Evolutionary conservation across 768 basidiomycete species (phyloP).

Genomic region (Rhodotorula kratochvilovae): DNA sequence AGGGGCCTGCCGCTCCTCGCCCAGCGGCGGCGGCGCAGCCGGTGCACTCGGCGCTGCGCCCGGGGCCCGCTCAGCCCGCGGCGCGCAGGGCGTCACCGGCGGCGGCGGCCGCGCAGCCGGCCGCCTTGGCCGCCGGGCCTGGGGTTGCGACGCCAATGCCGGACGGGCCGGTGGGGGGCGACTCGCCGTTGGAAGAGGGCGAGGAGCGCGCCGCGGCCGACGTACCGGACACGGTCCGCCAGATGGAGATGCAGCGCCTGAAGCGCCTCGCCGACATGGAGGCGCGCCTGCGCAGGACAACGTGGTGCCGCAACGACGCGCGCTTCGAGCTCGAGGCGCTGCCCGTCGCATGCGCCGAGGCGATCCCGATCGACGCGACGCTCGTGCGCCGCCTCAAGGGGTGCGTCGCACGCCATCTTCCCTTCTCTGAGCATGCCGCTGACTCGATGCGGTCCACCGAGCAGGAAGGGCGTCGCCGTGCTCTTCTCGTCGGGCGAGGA

Average conservation of each 20-base stretch:
- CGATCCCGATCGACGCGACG: constrained; percentile 9
- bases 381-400: constrained; percentile 8
- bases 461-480: constrained; percentile 20
- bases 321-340: constrained; percentile 1
- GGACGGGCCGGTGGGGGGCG: too few species aligned
- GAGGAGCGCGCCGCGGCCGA: not conserved
- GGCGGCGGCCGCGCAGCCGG: not conserved
- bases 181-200: too few species aligned
- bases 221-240: not conserved
- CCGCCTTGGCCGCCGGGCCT: too few species aligned
- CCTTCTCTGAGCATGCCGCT: not conserved
- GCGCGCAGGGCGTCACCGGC: not conserved
- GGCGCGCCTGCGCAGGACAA: not conserved
- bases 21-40: too few species aligned
- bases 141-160: not conserved
- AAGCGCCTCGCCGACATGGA: constrained; percentile 2
- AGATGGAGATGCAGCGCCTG: not conserved
- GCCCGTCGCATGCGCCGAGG: constrained; percentile 10
- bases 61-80: not conserved
- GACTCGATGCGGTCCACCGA: not conserved
- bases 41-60: not conserved
- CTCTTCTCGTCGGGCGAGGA: not conserved
- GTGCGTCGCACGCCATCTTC: not conserved
- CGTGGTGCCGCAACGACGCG: not conserved
- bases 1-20: not conserved